phyloP scores from a whole-genome alignment of 2,329 filamentous ascomycete genomes.

The Apiospora arundinis region DNA sequence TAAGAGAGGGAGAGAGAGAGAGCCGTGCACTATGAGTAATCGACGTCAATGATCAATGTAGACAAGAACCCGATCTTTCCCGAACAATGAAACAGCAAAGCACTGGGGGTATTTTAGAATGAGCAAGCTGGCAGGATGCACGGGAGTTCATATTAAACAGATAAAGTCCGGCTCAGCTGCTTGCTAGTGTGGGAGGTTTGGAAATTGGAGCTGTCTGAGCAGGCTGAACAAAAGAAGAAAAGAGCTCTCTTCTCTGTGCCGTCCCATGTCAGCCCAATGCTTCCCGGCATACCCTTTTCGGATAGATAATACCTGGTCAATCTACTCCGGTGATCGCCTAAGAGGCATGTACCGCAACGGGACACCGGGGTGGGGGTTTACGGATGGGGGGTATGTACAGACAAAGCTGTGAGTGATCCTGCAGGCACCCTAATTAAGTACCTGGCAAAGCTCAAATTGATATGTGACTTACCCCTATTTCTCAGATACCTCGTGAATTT shows the following conservation, averaged over 20 bases:
- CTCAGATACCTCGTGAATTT: no score
- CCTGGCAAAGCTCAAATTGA: no score
- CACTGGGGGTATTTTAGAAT: no score
- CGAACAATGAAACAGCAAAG: no score
- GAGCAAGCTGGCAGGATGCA: no score
- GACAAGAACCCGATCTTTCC: no score
- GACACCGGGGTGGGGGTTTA: background rate
- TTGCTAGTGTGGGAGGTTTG: background rate
- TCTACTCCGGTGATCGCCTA: background rate
- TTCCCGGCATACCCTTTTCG: background rate
- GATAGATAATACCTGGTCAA: background rate
- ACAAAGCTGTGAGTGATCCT: background rate
- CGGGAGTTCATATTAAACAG: no score
- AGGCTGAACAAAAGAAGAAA: background rate
- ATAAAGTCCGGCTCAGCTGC: no score
- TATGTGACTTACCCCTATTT: background rate
- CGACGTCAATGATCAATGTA: no score
- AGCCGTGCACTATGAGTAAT: no score
- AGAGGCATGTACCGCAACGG: background rate
- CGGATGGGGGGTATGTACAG: background rate
- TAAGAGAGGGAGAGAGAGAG: no score
- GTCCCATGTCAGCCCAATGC: background rate
- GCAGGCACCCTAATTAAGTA: background rate
- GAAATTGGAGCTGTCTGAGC: background rate
- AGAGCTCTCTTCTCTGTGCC: background rate